Evolutionary conservation across 2,329 filamentous ascomycete genomes (phyloP).

Genomic region (Clonostachys byssicola): DNA sequence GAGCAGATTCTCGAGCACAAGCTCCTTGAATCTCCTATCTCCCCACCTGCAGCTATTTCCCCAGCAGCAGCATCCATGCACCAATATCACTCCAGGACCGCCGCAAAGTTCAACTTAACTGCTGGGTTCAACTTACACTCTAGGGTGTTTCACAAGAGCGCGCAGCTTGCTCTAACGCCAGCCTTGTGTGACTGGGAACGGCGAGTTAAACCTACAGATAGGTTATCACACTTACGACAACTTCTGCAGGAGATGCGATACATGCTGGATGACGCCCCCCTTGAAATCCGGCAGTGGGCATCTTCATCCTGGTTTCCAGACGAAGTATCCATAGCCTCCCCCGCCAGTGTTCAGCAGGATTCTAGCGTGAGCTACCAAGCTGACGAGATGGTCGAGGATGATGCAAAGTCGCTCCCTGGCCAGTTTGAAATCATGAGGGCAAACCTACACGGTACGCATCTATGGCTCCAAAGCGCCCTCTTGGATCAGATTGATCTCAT

Average conservation of each 20-base stretch:
- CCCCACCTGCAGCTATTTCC: neutral
- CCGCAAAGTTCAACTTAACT: conserved; percentile 10
- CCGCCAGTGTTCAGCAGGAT: neutral
- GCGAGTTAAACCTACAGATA: neutral
- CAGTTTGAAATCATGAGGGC: conserved; percentile 19
- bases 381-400: neutral
- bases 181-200: neutral
- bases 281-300: neutral
- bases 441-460: conserved; percentile 27
- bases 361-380: neutral
- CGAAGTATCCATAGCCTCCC: too few species aligned
- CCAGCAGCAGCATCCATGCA: conserved; percentile 2
- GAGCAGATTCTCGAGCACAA: conserved; percentile 19
- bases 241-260: conserved; percentile 20
- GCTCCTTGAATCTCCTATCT: too few species aligned
- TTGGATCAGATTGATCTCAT: conserved; percentile 23
- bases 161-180: conserved; percentile 9
- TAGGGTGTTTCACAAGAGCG: conserved; percentile 14
- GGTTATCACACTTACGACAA: conserved; percentile 6
- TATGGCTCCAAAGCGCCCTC: conserved; percentile 28
- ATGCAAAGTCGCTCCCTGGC: neutral
- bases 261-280: conserved; percentile 18
- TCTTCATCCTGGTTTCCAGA: neutral
- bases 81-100: conserved; percentile 1
- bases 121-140: conserved; percentile 20